Base-by-base conservation (phyloP, 1,284 basidiomycete genomes). In the Schizophyllum amplum region DNA sequence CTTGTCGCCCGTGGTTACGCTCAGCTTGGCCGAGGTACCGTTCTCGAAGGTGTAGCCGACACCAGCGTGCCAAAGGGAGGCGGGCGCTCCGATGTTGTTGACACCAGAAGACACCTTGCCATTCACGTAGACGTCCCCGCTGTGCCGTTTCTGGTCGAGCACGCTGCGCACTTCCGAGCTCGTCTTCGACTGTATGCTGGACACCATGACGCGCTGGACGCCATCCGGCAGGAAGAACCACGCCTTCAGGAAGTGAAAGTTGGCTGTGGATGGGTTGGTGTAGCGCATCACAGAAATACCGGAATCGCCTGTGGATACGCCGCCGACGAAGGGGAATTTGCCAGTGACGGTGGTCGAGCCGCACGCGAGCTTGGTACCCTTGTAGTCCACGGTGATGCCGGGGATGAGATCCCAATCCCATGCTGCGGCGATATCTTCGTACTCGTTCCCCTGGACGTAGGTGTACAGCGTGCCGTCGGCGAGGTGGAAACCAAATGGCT, bases 331-430 rank as follows among this genome's bases (percentile, higher is more conserved):
- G 5, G 68, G 60, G 56, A 83, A 74, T 5, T 75, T 66, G 0
- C 84, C 85, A 0, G 65, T 70, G 56, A 71, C 68, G 13, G 64
- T 60, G 2, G 76, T 73, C 7, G 68, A 66, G 7, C 55, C 64
- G 61, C 83, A 83, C 46, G 63, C 65, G 4, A 87, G 72, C 4
- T 72, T 72, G 5, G 79, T 83, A 4, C 72, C 77, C 13, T 67
- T 75, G 64, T 82, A 87, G 66, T 83, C 82, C 23, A 78, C 75
- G 0, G 86, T 88, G 20, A 72, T 87, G 1, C 86, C 86, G 4
- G 86, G 86, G 49, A 88, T 80, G 15, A 86, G 70, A 62, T 86
- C 80, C 85, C 85, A 89, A 65, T 89, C 84, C 85, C 84, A 87
- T 1, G 79, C 74, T 1, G 80, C 84, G 6, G 61, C 61, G 33